These are phyloP conservation scores for Panicum miliaceum DNA, from an alignment of 176 grass and related monocot species.

Conservation along the genomic window DNA sequence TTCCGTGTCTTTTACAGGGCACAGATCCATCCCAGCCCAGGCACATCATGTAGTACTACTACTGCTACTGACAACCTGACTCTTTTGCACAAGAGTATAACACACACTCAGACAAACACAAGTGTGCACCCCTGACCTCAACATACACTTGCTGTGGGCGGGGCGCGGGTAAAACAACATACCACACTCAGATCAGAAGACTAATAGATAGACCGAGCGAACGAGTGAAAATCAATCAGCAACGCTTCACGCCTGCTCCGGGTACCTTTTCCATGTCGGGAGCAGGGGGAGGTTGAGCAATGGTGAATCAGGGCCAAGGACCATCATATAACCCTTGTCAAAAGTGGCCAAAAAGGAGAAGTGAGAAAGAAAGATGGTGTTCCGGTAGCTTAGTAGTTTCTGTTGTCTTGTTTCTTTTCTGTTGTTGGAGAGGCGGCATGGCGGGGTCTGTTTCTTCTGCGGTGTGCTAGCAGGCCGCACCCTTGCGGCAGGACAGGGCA, in stretches of 20 bases:
- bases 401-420: conserved; percentile 56
- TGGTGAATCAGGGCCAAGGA: conserved; percentile 46
- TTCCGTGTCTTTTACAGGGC: conserved; percentile 38
- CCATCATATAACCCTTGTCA: conserved; percentile 48
- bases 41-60: conserved; percentile 1
- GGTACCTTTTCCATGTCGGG: conserved; percentile 35
- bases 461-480: conserved; percentile 54
- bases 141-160: conserved; percentile 40
- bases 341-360: conserved; percentile 39
- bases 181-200: conserved; percentile 51
- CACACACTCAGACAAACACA: not conserved
- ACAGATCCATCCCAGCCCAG: conserved; percentile 16
- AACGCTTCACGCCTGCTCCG: conserved; percentile 95
- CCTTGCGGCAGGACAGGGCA: conserved; percentile 53
- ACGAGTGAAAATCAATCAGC: conserved; percentile 57
- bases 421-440: not conserved
- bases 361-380: conserved; percentile 40
- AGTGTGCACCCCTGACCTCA: conserved; percentile 35
- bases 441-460: not conserved
- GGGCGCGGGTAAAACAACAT: conserved; percentile 31
- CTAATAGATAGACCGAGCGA: conserved; percentile 59
- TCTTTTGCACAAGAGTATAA: conserved; percentile 17
- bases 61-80: conserved; percentile 25
- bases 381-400: conserved; percentile 47
- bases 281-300: conserved; percentile 89